Base-by-base conservation (phyloP, 352 stramenopile genomes). In the Globisporangium rhizosaccharum region DNA sequence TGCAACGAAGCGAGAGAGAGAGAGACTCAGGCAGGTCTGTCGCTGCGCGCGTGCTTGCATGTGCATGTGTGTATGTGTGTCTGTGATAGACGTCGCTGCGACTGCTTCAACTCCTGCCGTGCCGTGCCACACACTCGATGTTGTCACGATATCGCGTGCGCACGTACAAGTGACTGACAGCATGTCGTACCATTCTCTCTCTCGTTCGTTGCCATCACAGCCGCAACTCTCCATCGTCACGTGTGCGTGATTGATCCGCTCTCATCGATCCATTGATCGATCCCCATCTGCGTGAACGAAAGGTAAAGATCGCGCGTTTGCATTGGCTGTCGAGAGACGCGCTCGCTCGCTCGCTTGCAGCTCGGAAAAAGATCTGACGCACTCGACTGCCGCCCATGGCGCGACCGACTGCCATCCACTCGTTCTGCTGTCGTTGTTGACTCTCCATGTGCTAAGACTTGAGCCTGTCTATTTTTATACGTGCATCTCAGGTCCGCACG, bases 251-350 rank as follows among this genome's bases (percentile, higher is more conserved):
- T 57, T 63, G 57, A 63, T 63, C 50, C 20, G 48, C 41, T 53
- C 49, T 39, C 56, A 63, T 63, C 57, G 59, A 51, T 65, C 59
- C 47, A 65, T 60, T 53, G 54, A 61, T 65, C 59, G 59, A 65
- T 65, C 59, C 26, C 41, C 45, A 55, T 51, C 53, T 59, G 47
- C 46, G 45, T 55, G n/a, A 49, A 49, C 17, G 11, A 18, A 28
- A 49, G 41, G 41, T 46, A n/a, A 45, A 18, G 30, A 36, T 36
- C 30, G 30, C 30, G 9, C 23, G 23, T 36, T 9, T 36, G 30
- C 30, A 36, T 36, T 36, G 30, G 5, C 9, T 36, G 30, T 36
- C 30, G 30, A 36, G 30, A 36, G 30, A 36, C 30, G 30, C 30
- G 9, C 30, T 23, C 23, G 23, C 23, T 23, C 23, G 23, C 23